Conservation (phyloP, 2,329 filamentous ascomycete species). For the Cadophora sp. region DNA sequence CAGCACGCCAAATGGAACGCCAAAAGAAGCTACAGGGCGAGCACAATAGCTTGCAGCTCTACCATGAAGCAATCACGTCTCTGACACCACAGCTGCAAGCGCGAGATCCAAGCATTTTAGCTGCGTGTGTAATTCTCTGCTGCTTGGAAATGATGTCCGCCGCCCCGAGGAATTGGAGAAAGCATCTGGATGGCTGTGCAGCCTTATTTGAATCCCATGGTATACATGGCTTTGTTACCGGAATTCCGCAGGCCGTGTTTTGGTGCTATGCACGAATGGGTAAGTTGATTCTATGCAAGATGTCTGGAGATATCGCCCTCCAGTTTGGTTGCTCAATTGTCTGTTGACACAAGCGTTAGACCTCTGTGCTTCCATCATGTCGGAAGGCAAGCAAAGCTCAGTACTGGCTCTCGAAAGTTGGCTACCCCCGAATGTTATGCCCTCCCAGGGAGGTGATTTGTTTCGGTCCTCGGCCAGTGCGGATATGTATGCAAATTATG, state of each 20-base stretch:
- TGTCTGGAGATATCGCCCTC: too few species aligned
- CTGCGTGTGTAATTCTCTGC: slow-evolving; percentile 54
- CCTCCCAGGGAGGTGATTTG: background rate
- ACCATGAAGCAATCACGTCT: slow-evolving; percentile 57
- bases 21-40: slow-evolving; percentile 49
- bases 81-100: slow-evolving; percentile 51
- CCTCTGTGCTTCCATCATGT: slow-evolving; percentile 60
- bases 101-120: slow-evolving; percentile 53
- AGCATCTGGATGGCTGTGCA: slow-evolving; percentile 63
- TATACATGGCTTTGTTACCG: slow-evolving; percentile 56
- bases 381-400: slow-evolving; percentile 54
- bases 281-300: too few species aligned
- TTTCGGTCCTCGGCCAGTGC: slow-evolving; percentile 34
- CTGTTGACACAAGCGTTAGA: background rate
- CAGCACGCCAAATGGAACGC: slow-evolving; percentile 57
- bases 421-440: slow-evolving; percentile 48
- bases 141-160: slow-evolving; percentile 57
- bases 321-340: too few species aligned
- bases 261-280: slow-evolving; percentile 64
- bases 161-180: slow-evolving; percentile 57
- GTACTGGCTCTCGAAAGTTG: slow-evolving; percentile 57
- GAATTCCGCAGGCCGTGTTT: slow-evolving; percentile 58
- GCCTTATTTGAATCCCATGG: slow-evolving; percentile 57
- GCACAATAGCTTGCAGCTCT: slow-evolving; percentile 58
- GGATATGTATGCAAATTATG: slow-evolving; percentile 65